Evolutionary conservation across 2,329 filamentous ascomycete species (phyloP), one percentile per base, ranked within the genome.

Genomic region (Myriosclerotinia curreyana): DNA sequence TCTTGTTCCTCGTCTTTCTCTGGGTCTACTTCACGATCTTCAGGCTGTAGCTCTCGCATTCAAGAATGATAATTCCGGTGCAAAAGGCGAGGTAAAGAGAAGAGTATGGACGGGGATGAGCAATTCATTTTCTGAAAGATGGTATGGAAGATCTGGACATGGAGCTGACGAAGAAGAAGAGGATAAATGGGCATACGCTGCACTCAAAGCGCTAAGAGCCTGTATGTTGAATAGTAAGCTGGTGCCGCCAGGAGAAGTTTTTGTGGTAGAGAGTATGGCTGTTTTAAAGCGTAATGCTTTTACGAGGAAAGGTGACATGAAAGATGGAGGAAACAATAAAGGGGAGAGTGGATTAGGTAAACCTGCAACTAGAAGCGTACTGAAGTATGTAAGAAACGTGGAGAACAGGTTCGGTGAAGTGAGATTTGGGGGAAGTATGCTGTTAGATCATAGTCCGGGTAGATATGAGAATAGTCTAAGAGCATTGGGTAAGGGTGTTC

Each of bases 191-290:
- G 86, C 86, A 0, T 86, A 86, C 72, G 82, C 86, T 0, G 84
- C 88, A 0, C 79, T 92, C 7, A 86, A 87, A 70, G 83, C 82
- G 0, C 76, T 93, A 20, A 81, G 89, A 2, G 83, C 83, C 3
- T 85, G 82, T 69, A 90, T 92, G 86, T 81, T 83, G 66, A 87
- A 83, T 60, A 79, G 83, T 40, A 92, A 92, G 71, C 79, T 93
- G 2, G 77, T 91, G 54, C 90, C 90, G 1, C 90, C 90, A 0
- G 90, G 90, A 0, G 89, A 93, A 73, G 87, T 92, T 0, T 92
- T 92, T 71, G 79, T 86, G 2, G 81, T 92, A 2, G 88, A 91
- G 76, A 87, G 82, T 31, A 86, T 85, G 72, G 80, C 81, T 11
- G 88, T 90, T 5, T 77, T 92, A 66, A 81, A 89, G 68, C 78